These are phyloP conservation scores for Brettanomyces sp. DNA, from an alignment of 805 yeast species.

Conservation along the genomic window DNA sequence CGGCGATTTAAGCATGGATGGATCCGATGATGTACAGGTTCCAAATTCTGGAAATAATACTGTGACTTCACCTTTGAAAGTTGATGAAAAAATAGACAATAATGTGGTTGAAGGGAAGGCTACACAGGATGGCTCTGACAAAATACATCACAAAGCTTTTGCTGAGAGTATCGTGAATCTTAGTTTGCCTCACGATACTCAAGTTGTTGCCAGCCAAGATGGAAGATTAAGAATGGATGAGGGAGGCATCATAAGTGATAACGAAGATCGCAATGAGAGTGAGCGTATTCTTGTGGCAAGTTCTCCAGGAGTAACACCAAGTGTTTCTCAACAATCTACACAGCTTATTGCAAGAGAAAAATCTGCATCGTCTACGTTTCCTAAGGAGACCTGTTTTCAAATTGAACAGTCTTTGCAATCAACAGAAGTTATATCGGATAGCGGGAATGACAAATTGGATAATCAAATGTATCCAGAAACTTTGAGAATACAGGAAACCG, in stretches of 20 bases:
- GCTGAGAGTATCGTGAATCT: not conserved
- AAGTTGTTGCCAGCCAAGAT: slow-evolving; percentile 1
- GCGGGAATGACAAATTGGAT: not conserved
- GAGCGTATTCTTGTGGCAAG: not conserved
- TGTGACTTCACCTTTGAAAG: not conserved
- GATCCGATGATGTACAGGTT: slow-evolving; percentile 1
- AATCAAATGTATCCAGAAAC: not conserved
- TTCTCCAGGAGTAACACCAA: not conserved
- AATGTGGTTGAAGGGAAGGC: not conserved
- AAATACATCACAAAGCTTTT: not conserved
- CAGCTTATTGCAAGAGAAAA: not conserved
- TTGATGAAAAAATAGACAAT: too few relatives aligned
- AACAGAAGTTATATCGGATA: not conserved
- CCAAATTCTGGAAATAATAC: slow-evolving; percentile 1
- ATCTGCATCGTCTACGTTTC: not conserved
- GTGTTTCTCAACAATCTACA: not conserved
- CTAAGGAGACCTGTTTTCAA: not conserved
- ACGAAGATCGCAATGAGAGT: not conserved
- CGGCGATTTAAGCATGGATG: not conserved
- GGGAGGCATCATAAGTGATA: not conserved
- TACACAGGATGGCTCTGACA: not conserved
- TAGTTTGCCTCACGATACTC: slow-evolving; percentile 1
- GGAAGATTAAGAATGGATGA: not conserved
- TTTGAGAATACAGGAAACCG: not conserved
- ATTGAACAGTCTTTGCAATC: too few relatives aligned